Evolutionary conservation across 139 green algal genomes (phyloP).

Genomic region (Volvox reticuliferus): DNA sequence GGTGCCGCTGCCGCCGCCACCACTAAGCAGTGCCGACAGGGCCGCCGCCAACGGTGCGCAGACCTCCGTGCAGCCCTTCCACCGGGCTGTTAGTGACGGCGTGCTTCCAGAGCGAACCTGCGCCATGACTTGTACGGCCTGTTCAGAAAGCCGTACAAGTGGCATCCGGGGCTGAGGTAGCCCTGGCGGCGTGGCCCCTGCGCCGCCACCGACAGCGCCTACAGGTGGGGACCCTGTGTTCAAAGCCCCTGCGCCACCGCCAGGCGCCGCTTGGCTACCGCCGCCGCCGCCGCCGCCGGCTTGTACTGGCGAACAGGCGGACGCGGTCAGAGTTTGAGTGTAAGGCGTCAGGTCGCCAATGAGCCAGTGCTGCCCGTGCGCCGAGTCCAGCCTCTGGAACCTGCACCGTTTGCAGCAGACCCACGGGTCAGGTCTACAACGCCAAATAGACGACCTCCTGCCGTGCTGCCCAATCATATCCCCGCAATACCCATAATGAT

Average conservation of each 20-base stretch:
- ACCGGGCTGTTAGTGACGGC: neutral
- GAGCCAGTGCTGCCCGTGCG: slow-evolving; percentile 41
- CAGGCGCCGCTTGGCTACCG: neutral
- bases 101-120: neutral
- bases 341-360: slow-evolving; percentile 35
- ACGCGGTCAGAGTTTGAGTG: neutral
- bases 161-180: slow-evolving; percentile 20
- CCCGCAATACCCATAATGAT: neutral
- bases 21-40: neutral
- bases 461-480: no score
- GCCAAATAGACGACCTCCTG: no score
- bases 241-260: neutral
- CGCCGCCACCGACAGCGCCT: neutral
- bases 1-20: neutral
- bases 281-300: neutral
- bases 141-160: neutral
- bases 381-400: slow-evolving; percentile 19
- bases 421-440: neutral
- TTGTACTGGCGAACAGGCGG: neutral
- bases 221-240: neutral
- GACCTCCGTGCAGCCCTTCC: neutral
- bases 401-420: neutral
- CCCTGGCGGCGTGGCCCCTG: neutral
- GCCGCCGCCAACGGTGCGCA: slow-evolving; percentile 24
- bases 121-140: neutral